phyloP scores from a whole-genome alignment of 2,329 filamentous ascomycete genomes.

The Microsporum audouinii region DNA sequence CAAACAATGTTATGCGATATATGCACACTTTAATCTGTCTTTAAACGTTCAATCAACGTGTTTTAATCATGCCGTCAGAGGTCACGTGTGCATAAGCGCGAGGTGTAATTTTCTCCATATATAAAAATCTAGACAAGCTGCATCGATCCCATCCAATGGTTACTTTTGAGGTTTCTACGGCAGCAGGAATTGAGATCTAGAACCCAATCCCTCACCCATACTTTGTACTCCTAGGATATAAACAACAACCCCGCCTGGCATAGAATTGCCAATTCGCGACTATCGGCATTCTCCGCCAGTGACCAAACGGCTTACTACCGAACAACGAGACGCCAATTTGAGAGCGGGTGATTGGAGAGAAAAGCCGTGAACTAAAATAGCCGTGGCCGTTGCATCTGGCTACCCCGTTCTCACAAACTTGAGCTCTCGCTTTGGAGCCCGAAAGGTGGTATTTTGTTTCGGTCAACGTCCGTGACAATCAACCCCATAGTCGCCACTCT shows the following conservation, averaged over 20 bases:
- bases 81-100: background rate
- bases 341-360: background rate
- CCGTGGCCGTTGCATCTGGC: background rate
- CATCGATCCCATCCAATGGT: background rate
- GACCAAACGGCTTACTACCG: background rate
- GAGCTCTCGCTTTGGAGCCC: background rate
- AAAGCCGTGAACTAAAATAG: background rate
- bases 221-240: background rate
- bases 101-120: background rate
- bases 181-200: background rate
- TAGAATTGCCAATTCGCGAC: background rate
- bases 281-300: background rate
- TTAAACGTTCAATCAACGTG: background rate
- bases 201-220: background rate
- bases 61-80: too few relatives aligned
- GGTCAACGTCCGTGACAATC: constrained; percentile 1
- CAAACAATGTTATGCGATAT: background rate
- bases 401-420: background rate
- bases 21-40: background rate
- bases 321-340: background rate
- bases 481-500: background rate
- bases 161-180: background rate
- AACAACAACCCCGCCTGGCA: background rate
- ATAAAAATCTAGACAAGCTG: background rate
- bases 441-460: background rate